Conservation (phyloP, 2,329 filamentous ascomycete species). For the Helotiales sp. region DNA sequence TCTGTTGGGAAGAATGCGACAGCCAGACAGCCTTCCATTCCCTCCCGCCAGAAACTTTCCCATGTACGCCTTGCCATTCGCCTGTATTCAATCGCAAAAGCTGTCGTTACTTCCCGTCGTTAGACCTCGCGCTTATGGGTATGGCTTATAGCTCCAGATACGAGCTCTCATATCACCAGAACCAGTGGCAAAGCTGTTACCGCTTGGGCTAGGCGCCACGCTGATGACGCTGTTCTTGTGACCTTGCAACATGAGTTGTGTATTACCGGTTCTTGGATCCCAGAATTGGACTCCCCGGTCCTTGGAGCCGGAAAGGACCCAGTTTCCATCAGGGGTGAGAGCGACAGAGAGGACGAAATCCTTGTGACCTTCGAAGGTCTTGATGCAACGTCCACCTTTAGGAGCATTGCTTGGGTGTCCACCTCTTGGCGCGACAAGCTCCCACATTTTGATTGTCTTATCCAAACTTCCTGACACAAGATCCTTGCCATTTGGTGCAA, state of each 20-base stretch:
- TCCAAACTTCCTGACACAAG: conserved; percentile 94
- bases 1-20: background rate
- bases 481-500: conserved; percentile 89
- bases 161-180: conserved; percentile 97
- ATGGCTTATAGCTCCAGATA: conserved; percentile 81
- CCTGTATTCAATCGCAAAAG: conserved; percentile 1
- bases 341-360: conserved; percentile 97
- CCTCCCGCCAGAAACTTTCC: background rate
- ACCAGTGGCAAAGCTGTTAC: conserved; percentile 89
- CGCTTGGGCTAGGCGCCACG: conserved; percentile 84
- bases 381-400: conserved; percentile 89
- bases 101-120: background rate
- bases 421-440: conserved; percentile 72
- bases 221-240: conserved; percentile 99
- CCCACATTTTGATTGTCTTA: conserved; percentile 99
- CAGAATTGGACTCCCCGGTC: conserved; percentile 98
- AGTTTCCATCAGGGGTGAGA: conserved; percentile 87
- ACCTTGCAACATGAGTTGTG: conserved; percentile 97
- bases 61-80: conserved; percentile 10
- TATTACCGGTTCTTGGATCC: conserved; percentile 90
- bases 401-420: conserved; percentile 65
- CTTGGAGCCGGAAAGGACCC: conserved; percentile 97
- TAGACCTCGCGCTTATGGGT: conserved; percentile 1
- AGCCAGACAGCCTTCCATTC: background rate
- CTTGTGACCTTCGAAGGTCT: conserved; percentile 97